Conservation (phyloP, 208 protist genomes). For the Trypanosoma brucei region DNA sequence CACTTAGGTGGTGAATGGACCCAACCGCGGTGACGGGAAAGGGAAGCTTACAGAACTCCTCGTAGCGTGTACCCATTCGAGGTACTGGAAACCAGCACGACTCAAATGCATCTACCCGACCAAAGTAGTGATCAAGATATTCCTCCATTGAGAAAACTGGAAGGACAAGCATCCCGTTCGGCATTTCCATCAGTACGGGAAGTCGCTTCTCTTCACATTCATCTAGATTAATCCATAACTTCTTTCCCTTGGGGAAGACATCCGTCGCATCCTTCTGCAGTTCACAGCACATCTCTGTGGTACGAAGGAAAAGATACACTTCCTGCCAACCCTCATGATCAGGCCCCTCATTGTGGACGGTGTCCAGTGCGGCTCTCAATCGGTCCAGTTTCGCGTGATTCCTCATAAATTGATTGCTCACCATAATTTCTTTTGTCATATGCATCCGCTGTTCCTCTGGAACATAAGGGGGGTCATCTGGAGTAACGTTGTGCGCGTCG, state of each 20-base stretch:
- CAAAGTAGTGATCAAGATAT: slow-evolving; percentile 82
- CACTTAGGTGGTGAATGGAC: slow-evolving; percentile 56
- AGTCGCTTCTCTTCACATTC: slow-evolving; percentile 75
- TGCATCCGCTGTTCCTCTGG: slow-evolving; percentile 66
- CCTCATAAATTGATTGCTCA: slow-evolving; percentile 48
- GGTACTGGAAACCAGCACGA: slow-evolving; percentile 85
- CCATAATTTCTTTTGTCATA: slow-evolving; percentile 64
- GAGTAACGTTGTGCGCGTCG: slow-evolving; percentile 38
- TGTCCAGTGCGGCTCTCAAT: slow-evolving; percentile 59
- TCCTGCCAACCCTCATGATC: slow-evolving; percentile 66
- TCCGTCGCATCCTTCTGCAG: slow-evolving; percentile 44
- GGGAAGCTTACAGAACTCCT: slow-evolving; percentile 71
- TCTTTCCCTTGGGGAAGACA: slow-evolving; percentile 71
- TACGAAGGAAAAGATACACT: slow-evolving; percentile 85
- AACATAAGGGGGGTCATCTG: slow-evolving; percentile 61
- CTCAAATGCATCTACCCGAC: slow-evolving; percentile 59
- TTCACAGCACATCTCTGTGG: slow-evolving; percentile 83
- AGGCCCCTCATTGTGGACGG: slow-evolving; percentile 47
- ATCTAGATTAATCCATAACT: slow-evolving; percentile 84
- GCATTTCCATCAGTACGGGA: slow-evolving; percentile 62
- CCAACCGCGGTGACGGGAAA: slow-evolving; percentile 81
- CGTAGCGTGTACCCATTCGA: slow-evolving; percentile 64
- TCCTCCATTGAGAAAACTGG: slow-evolving; percentile 88
- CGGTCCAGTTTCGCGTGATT: slow-evolving; percentile 75
- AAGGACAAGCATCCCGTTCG: slow-evolving; percentile 80